Evolutionary conservation across 2,329 filamentous ascomycete genomes (phyloP), one percentile per base, ranked within the genome.

Genomic region (Trichoderma polysporum): DNA sequence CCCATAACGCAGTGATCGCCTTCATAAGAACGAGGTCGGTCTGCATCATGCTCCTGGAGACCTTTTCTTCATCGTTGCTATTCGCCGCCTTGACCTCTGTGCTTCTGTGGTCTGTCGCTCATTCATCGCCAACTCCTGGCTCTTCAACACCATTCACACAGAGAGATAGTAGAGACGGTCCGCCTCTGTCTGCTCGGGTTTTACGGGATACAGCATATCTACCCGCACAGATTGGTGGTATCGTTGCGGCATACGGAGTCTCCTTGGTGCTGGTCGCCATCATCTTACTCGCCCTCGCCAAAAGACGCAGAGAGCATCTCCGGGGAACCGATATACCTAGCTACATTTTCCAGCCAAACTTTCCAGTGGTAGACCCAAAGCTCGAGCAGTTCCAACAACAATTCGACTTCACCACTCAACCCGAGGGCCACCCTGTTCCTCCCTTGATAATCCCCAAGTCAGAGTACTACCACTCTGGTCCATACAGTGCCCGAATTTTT

Each of bases 201-300:
- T 77, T 87, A 57, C 82, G 88, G 72, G 84, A 93, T 76, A 81
- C 81, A 70, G 79, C 84, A 19, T 87, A 90, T 66, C 86, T 97
- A 25, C 92, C 93, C 19, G 89, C 88, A 68, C 90, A 97, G 78
- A 89, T 97, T 72, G 90, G 91, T 70, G 92, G 90, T 71, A 91
- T 98, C 68, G 85, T 94, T 68, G 93, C 90, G 69, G 90, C 91
- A 68, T 97, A 97, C 86, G 84, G 94, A 67, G 78, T 92, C 68
- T 91, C 88, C 39, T 84, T 96, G 74, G 83, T 93, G 73, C 78
- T 95, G 73, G 87, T 95, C 73, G 89, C 92, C 72, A 82, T 87
- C 37, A 80, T 87, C 54, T 81, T 93, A 8, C 81, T 93, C 49
- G 76, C 86, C 25, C 82, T 93, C 8, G 80, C 85, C 61, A 87